These are phyloP conservation scores for Cyberlindnera subsufficiens DNA, from an alignment of 805 yeast genomes.

Conservation along the genomic window DNA sequence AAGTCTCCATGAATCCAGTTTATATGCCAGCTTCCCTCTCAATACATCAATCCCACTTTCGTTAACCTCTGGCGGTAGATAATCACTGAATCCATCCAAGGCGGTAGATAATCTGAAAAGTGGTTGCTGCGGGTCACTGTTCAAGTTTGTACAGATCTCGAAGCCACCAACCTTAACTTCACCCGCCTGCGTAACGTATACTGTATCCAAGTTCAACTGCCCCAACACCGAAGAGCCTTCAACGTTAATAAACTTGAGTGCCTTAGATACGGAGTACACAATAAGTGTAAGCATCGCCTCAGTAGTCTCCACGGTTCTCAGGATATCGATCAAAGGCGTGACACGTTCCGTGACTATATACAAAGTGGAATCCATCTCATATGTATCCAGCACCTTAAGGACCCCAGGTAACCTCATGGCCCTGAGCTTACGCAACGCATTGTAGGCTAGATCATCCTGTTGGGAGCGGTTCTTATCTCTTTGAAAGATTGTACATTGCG, in stretches of 20 bases:
- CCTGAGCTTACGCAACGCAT: conserved; percentile 42
- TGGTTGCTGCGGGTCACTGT: conserved; percentile 26
- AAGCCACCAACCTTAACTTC: conserved; percentile 85
- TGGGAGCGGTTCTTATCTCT: conserved; percentile 41
- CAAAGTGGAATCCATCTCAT: conserved; percentile 51
- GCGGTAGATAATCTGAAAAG: conserved; percentile 30
- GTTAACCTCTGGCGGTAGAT: conserved; percentile 49
- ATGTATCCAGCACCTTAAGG: conserved; percentile 53
- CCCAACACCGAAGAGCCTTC: conserved; percentile 59
- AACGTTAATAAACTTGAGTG: conserved; percentile 51
- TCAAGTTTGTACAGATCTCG: conserved; percentile 53
- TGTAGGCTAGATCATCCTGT: conserved; percentile 34
- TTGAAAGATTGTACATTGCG: conserved; percentile 59
- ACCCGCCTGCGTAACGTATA: conserved; percentile 63
- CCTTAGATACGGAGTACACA: conserved; percentile 44
- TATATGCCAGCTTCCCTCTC: conserved; percentile 29
- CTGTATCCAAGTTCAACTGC: conserved; percentile 46
- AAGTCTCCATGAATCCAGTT: conserved; percentile 59
- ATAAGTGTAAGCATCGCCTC: conserved; percentile 45
- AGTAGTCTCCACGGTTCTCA: conserved; percentile 27
- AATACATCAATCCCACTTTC: conserved; percentile 38
- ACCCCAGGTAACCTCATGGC: conserved; percentile 67
- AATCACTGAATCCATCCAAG: conserved; percentile 27
- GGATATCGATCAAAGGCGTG: conserved; percentile 39
- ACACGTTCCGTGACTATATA: conserved; percentile 68